Conservation (phyloP, 306 rosid genomes). For the Prosopis cineraria region DNA sequence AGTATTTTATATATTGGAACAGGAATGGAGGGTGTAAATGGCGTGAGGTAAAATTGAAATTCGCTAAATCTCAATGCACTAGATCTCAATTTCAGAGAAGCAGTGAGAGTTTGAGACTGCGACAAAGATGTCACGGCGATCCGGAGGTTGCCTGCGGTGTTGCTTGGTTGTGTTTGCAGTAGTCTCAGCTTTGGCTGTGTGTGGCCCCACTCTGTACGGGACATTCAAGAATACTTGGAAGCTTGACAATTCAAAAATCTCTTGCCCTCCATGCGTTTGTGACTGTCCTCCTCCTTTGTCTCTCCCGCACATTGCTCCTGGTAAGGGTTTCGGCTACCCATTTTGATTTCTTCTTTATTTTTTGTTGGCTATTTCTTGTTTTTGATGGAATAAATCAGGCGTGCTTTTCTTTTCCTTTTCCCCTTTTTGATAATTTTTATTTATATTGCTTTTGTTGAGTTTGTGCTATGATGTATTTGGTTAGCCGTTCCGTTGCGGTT, state of each 20-base stretch:
- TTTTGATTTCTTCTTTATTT: not conserved
- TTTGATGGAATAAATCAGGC: not conserved
- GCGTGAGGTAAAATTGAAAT: no score
- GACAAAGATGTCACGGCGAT: conserved; percentile 80
- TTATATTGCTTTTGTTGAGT: not conserved
- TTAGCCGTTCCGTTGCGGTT: not conserved
- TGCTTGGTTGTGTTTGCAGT: conserved; percentile 89
- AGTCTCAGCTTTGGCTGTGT: conserved; percentile 76
- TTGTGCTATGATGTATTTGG: not conserved
- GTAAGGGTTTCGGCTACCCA: conserved; percentile 30
- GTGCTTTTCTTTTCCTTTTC: not conserved
- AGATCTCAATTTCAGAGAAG: conserved; percentile 47
- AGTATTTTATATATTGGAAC: no score
- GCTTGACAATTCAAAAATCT: conserved; percentile 46
- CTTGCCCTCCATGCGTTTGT: conserved; percentile 85
- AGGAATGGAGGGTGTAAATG: no score
- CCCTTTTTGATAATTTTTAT: no score
- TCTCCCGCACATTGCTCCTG: conserved; percentile 87
- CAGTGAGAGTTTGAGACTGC: not conserved
- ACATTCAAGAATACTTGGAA: conserved; percentile 63
- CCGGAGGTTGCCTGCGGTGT: conserved; percentile 73
- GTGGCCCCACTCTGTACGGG: conserved; percentile 94
- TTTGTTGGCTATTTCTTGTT: not conserved
- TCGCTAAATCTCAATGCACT: not conserved
- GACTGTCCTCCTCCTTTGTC: conserved; percentile 94